Conservation (phyloP, 768 basidiomycete species). For the Mycena vitilis region DNA sequence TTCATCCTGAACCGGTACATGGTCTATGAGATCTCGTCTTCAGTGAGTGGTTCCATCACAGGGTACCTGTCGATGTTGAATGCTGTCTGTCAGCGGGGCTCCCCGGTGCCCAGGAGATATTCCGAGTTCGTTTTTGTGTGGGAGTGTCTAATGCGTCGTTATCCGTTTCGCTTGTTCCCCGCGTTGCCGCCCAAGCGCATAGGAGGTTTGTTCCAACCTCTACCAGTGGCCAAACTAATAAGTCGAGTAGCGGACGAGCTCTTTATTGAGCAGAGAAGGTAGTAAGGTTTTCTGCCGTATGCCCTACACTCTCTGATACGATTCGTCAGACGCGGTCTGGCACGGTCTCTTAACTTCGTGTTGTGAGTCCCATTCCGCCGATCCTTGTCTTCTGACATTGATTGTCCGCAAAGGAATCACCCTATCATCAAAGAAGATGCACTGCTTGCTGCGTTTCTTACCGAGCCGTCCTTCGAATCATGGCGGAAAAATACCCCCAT, state of each 20-base stretch:
- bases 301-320: constrained; percentile 9
- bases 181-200: constrained; percentile 92
- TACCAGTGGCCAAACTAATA: not conserved
- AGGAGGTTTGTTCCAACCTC: constrained; percentile 69
- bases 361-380: constrained; percentile 58
- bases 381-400: not conserved
- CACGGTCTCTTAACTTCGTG: constrained; percentile 82
- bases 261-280: constrained; percentile 93
- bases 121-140: constrained; percentile 93
- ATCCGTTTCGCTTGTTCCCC: constrained; percentile 93
- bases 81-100: constrained; percentile 59
- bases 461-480: constrained; percentile 84
- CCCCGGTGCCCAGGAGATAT: constrained; percentile 85
- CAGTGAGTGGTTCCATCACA: constrained; percentile 59
- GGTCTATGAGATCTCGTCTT: constrained; percentile 84
- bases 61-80: not conserved
- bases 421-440: constrained; percentile 92
- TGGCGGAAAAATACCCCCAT: constrained; percentile 87
- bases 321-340: constrained; percentile 74
- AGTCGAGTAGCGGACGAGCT: constrained; percentile 77
- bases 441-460: constrained; percentile 82
- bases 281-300: constrained; percentile 12
- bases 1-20: constrained; percentile 91
- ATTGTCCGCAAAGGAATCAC: constrained; percentile 75
- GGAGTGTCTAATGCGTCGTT: constrained; percentile 86